A percentile compares a stretch with the other conserved stretches of the same genome.
Conservation (phyloP, 192 early-diverging fungal genomes). For the Backusella mclennaniae region DNA sequence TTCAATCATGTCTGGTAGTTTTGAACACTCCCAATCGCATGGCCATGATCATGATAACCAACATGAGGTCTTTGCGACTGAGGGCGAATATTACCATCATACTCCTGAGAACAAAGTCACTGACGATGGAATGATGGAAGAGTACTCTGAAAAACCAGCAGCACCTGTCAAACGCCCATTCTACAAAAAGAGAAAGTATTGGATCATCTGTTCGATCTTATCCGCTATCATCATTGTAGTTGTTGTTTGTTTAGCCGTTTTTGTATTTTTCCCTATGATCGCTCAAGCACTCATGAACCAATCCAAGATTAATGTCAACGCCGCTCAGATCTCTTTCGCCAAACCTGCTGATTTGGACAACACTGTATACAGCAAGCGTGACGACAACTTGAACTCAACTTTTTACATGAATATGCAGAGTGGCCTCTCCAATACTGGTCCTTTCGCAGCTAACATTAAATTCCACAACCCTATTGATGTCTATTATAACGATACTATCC, state of each 20-base stretch:
- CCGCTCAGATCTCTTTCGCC: constrained; percentile 41
- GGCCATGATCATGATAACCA: neutral
- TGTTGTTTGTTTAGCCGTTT: constrained; percentile 46
- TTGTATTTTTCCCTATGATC: constrained; percentile 54
- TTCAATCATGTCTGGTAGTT: neutral
- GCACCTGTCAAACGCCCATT: constrained; percentile 40
- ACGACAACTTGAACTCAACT: constrained; percentile 27
- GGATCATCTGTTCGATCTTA: constrained; percentile 53
- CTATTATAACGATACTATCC: constrained; percentile 36
- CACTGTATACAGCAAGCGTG: constrained; percentile 1
- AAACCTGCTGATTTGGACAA: constrained; percentile 10
- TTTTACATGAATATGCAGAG: constrained; percentile 43
- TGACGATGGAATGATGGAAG: constrained; percentile 25
- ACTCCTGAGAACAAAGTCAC: neutral
- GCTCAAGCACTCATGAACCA: constrained; percentile 50
- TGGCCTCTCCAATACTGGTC: constrained; percentile 45
- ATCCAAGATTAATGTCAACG: constrained; percentile 36
- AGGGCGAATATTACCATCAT: constrained; percentile 10
- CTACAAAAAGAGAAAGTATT: constrained; percentile 51
- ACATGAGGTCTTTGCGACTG: neutral
- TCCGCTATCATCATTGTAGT: constrained; percentile 43
- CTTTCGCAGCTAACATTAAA: constrained; percentile 46
- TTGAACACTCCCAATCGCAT: constrained; percentile 3
- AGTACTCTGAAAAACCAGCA: constrained; percentile 42
- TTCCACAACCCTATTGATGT: constrained; percentile 49